These are phyloP conservation scores for Xylaria sp. DNA, from an alignment of 2,329 filamentous ascomycete genomes.

Conservation along the genomic window DNA sequence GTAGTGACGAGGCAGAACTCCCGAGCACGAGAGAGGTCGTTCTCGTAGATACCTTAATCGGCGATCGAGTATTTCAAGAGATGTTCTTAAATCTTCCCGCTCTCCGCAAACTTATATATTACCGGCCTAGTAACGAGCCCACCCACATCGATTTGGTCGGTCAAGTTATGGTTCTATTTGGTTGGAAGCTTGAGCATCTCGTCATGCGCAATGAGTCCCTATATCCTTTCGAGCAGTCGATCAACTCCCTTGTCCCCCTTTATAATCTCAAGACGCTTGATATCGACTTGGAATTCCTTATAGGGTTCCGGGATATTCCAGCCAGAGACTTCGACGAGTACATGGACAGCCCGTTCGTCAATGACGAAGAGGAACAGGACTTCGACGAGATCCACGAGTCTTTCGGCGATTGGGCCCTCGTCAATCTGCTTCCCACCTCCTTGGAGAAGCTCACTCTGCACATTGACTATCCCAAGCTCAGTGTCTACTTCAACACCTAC, in stretches of 20 bases:
- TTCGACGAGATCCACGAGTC: not conserved
- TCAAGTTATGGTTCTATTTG: not conserved
- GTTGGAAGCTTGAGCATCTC: slow-evolving; percentile 14
- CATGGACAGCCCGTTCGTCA: not conserved
- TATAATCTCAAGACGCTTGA: slow-evolving; percentile 19
- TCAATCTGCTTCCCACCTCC: slow-evolving; percentile 9
- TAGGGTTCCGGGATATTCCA: slow-evolving; percentile 25
- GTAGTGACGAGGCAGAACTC: not conserved
- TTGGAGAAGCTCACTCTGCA: slow-evolving; percentile 16
- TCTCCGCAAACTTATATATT: slow-evolving; percentile 15
- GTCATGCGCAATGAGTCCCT: not conserved
- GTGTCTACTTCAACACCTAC: slow-evolving; percentile 22
- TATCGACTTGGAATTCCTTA: slow-evolving; percentile 27
- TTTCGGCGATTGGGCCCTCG: slow-evolving; percentile 24
- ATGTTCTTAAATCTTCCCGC: not conserved
- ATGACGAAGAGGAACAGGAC: not conserved
- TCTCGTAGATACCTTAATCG: not conserved
- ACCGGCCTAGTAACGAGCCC: not conserved
- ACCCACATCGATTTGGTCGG: not conserved
- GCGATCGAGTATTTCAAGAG: not conserved
- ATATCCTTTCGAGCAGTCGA: not conserved
- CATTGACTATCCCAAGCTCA: slow-evolving; percentile 13
- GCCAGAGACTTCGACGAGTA: not conserved
- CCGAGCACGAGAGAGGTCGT: not conserved
- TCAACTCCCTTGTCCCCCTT: not conserved